phyloP scores from a whole-genome alignment of 352 stramenopile species.

The Pythium angustatum region DNA sequence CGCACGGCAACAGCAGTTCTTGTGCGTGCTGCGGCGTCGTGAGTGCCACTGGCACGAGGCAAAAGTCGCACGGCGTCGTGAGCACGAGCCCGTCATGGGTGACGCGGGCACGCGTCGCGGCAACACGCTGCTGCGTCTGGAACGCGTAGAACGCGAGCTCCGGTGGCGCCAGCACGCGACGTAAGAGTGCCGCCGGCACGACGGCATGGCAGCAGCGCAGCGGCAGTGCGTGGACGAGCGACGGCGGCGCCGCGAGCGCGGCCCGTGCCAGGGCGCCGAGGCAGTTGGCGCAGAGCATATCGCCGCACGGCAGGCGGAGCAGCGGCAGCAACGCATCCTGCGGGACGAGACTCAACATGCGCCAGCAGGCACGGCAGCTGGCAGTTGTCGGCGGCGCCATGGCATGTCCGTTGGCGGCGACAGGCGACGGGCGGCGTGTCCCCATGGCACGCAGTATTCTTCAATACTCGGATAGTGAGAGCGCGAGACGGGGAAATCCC shows the following conservation, averaged over 20 bases:
- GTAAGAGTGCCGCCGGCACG: constrained; percentile 36
- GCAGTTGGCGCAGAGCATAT: constrained; percentile 36
- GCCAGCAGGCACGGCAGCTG: neutral
- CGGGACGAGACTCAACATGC: too few species aligned
- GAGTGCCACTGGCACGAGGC: neutral
- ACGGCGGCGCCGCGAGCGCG: constrained; percentile 21
- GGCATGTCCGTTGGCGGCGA: neutral
- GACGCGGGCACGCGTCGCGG: neutral
- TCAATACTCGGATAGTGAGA: too few species aligned
- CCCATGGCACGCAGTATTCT: too few species aligned
- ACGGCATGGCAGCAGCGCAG: constrained; percentile 40
- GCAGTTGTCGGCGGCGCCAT: too few species aligned
- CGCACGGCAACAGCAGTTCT: constrained; percentile 13
- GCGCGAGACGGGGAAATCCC: too few species aligned
- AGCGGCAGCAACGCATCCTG: too few species aligned
- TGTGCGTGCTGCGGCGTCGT: neutral
- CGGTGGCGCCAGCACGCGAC: constrained; percentile 31
- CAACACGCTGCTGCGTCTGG: constrained; percentile 9
- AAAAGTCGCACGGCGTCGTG: constrained; percentile 13
- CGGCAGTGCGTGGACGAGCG: constrained; percentile 32
- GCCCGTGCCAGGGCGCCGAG: constrained; percentile 32
- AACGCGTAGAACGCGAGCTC: constrained; percentile 54
- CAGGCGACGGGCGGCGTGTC: neutral
- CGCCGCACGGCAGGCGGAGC: constrained; percentile 36
- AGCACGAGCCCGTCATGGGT: neutral